phyloP scores from a whole-genome alignment of 768 basidiomycete genomes.

The Suillus cothurnatus region DNA sequence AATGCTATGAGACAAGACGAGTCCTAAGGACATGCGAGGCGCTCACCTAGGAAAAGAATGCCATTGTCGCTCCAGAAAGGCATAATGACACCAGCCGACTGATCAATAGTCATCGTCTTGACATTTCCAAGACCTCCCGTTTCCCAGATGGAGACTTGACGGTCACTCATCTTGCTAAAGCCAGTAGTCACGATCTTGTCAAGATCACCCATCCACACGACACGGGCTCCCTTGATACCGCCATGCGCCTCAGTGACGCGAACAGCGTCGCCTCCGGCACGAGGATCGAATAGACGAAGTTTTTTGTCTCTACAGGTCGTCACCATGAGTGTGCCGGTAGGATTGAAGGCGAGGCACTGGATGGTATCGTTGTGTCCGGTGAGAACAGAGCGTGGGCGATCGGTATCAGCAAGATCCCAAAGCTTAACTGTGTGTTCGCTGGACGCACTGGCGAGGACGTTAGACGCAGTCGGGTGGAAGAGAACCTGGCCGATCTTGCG shows the following conservation, averaged over 20 bases:
- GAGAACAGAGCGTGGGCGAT: conserved; percentile 61
- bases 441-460: conserved; percentile 78
- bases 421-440: conserved; percentile 89
- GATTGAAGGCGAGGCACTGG: conserved; percentile 82
- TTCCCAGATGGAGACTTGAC: conserved; percentile 92
- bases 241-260: conserved; percentile 84
- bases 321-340: conserved; percentile 76
- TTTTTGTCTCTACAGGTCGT: conserved; percentile 95
- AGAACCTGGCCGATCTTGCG: conserved; percentile 93
- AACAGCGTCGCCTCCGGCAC: conserved; percentile 80
- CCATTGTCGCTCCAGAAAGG: conserved; percentile 97
- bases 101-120: conserved; percentile 82
- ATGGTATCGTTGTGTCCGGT: conserved; percentile 85
- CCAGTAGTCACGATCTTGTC: conserved; percentile 94
- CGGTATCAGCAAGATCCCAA: conserved; percentile 85
- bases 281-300: conserved; percentile 89
- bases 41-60: conserved; percentile 75
- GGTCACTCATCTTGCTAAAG: conserved; percentile 95
- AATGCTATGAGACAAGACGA: neutral
- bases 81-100: conserved; percentile 93
- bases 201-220: conserved; percentile 87
- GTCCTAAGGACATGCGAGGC: conserved; percentile 21
- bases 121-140: conserved; percentile 71
- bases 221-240: conserved; percentile 90
- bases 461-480: conserved; percentile 89